phyloP scores from a whole-genome alignment of 305 asterid genomes.

The Salvia sclarea region DNA sequence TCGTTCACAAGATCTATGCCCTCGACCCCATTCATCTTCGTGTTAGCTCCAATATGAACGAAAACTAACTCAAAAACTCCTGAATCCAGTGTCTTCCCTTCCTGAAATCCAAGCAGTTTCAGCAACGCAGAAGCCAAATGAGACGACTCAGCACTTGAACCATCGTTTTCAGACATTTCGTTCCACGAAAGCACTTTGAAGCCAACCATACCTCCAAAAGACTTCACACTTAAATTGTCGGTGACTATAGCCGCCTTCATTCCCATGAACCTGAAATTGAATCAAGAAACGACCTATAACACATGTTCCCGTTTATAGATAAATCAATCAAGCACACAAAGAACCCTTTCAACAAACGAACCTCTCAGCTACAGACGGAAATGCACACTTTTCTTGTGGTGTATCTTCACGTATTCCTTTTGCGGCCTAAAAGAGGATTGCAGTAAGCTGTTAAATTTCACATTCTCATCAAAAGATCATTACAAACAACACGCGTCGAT shows the following conservation, averaged over 20 bases:
- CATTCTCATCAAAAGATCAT: conserved; percentile 15
- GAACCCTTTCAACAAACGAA: conserved; percentile 26
- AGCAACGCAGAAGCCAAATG: conserved; percentile 50
- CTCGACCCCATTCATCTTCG: conserved; percentile 37
- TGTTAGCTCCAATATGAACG: conserved; percentile 57
- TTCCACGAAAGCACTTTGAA: conserved; percentile 44
- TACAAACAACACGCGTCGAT: background rate
- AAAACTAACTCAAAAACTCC: conserved; percentile 62
- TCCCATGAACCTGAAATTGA: conserved; percentile 82
- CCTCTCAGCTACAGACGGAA: conserved; percentile 69
- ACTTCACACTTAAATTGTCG: conserved; percentile 43
- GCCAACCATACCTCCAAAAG: conserved; percentile 48
- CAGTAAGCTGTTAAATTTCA: conserved; percentile 24
- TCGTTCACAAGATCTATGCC: conserved; percentile 51
- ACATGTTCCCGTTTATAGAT: background rate
- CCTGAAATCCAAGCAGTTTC: conserved; percentile 75
- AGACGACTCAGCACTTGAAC: conserved; percentile 24
- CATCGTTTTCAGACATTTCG: conserved; percentile 29
- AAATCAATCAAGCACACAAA: conserved; percentile 1
- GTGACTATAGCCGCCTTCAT: conserved; percentile 71
- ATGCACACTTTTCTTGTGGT: conserved; percentile 36
- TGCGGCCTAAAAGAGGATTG: conserved; percentile 40
- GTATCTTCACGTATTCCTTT: conserved; percentile 33
- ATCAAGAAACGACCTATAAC: background rate
- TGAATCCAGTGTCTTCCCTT: conserved; percentile 51